Evolutionary conservation across 306 rosid genomes (phyloP).

Genomic region (Rubus idaeus): DNA sequence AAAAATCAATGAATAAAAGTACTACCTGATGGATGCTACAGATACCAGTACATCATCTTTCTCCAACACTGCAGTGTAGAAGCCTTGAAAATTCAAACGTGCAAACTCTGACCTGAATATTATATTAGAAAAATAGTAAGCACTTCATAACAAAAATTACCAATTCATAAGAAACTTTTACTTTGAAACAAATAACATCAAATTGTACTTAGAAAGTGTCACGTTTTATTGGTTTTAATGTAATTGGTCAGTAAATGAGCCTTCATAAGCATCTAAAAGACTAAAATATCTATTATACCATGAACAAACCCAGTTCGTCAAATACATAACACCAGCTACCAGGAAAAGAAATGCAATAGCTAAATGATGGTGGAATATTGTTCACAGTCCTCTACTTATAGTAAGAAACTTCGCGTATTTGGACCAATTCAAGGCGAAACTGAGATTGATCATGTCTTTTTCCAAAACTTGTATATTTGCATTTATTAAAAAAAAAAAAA

Average conservation of each 20-base stretch:
- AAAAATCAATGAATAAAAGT: neutral
- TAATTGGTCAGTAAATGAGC: neutral
- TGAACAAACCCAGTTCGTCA: neutral
- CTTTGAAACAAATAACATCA: neutral
- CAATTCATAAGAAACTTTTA: neutral
- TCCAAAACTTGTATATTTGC: neutral
- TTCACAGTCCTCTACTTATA: neutral
- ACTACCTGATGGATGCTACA: constrained; percentile 91
- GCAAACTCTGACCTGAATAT: constrained; percentile 85
- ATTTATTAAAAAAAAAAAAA: neutral
- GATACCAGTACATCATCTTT: constrained; percentile 80
- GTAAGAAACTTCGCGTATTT: neutral
- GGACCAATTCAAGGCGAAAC: neutral
- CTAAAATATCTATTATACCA: neutral
- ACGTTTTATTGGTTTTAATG: neutral
- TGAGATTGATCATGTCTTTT: neutral
- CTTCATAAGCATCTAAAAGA: neutral
- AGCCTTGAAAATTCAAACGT: constrained; percentile 90
- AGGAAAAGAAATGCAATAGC: neutral
- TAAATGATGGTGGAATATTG: neutral
- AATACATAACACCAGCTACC: neutral
- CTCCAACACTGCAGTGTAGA: constrained; percentile 84
- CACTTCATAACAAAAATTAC: constrained; percentile 16
- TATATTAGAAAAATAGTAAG: constrained; percentile 22
- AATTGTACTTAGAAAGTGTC: neutral